Base-by-base conservation (phyloP, 768 basidiomycete genomes). In the Lentinula lateritia region DNA sequence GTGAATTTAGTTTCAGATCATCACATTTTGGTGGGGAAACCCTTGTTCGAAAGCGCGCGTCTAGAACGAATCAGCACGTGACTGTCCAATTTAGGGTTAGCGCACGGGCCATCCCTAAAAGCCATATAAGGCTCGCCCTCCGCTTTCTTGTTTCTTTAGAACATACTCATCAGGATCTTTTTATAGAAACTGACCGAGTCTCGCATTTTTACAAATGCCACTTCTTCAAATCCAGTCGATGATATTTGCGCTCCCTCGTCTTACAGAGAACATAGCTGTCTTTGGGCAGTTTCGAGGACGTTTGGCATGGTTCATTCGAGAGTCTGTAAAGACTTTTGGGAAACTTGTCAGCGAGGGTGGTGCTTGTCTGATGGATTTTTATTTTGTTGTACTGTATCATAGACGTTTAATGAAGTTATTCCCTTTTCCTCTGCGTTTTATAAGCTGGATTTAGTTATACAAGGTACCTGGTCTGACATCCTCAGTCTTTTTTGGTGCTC, bases 81-180 rank as follows among this genome's bases (percentile, higher is more conserved):
- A 39, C 1, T 39, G 38, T 8, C 13, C 28, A 28, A 28, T 28
- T 28, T 28, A 28, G 28, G 28, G 28, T 41, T 46, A 50, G 18
- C 73, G 73, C 73, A 74, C 73, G 67, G 73, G 70, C 81, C 80
- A 76, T 5, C 20, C 15, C 0, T 67, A 61, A 3, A 75, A 18
- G 5, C 76, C 76, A 80, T 72, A 81, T 64, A 52, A 66, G 28
- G 41, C 52, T 0, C 38, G 36, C 42, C 16, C 62, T n/a, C 50
- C 61, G 36, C 58, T 20, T 0, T 13, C 0, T 67, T 66, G 70
- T 72, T 74, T 82, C 67, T 73, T 63, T 83, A 83, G 84, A 67
- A 82, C 82, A 84, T 84, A 84, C 83, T 84, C 83, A 83, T 81
- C 83, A 84, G 83, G 83, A 84, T 84, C 83, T 84, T 84, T 84